Evolutionary conservation across 768 basidiomycete species (phyloP), one percentile per base, ranked within the genome.

Genomic region (Butyriboletus loyo): DNA sequence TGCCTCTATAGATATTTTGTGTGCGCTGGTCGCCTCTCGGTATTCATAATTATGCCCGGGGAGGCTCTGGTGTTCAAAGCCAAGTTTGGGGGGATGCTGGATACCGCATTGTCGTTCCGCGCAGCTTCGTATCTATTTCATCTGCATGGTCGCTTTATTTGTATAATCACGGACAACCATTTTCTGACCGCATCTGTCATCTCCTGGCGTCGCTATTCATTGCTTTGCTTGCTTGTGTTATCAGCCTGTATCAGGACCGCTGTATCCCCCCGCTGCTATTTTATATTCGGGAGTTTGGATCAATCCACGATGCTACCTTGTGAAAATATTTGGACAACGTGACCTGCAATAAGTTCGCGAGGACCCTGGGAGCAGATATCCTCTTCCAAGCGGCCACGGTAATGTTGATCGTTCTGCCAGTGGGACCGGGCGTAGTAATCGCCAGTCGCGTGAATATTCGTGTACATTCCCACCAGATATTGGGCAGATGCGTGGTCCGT

Each of bases 1-100:
- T 84, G 61, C 77, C 78, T 63, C 74, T 78, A 74, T 83, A 73
- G 72, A 56, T 51, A 49, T 47, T 49, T 45, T 56, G 46, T 55
- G 41, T 53, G 58, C 49, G 54, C 54, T 56, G 57, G 59, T 31
- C 59, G 48, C 54, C n/a, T 46, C 3, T 56, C 61, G 69, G 66
- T 52, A 43, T 56, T 51, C 52, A 66, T 43, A 50, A 35, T 46
- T 43, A 28, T 31, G 36, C 45, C 66, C 56, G 55, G 15, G 32
- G 37, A 53, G 61, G 54, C 37, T 56, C 54, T 67, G 56, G 54
- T 45, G 30, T 42, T 37, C 34, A 39, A 54, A 39, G 47, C 48
- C 53, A 46, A 51, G 10, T 24, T 41, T 48, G 19, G 50, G 55
- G 59, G 44, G 36, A 42, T 43, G 39, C 39, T 55, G 53, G 48